Evolutionary conservation across 1,139 yeast genomes (phyloP), one percentile per base, ranked within the genome.

Genomic region (Hemisphaericaspora xylofermentans): DNA sequence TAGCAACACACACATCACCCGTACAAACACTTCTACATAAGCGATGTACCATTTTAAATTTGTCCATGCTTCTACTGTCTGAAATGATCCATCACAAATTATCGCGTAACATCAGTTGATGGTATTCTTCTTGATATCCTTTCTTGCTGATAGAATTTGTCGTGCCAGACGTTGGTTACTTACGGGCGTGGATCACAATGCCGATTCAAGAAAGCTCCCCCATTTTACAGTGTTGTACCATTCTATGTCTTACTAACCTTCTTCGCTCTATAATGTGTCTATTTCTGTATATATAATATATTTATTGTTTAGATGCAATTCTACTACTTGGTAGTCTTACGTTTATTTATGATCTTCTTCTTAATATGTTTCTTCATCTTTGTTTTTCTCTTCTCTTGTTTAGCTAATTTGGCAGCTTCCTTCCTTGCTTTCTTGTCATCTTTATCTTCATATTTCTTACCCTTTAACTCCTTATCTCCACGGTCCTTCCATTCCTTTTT

Each of bases 291-390:
- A 27, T 13, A 4, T 13, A 13, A 27, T 15, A 24, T 14, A 27
- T n/a, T n/a, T n/a, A n/a, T n/a, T n/a, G n/a, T n/a, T n/a, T n/a
- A n/a, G n/a, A n/a, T n/a, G n/a, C n/a, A n/a, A n/a, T n/a, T n/a
- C 30, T 13, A 15, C 21, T 29, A 33, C 15, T 33, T 38, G 12
- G 47, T 56, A 21, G 66, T 58, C 53, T 72, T 71, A 39, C 77
- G 57, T 56, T 84, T 85, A 49, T 72, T 80, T 6, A 84, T 72
- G 33, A 84, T 65, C 59, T 84, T 84, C 76, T 93, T 93, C 68
- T 93, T 93, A 31, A 88, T 65, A 62, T 87, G 88, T 63, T 94
- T 94, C 63, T 93, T 93, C 83, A 93, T 84, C 62, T 94, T 94
- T 4, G 82, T 82, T 58, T 88, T 84, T 44, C 98, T 76, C 66